phyloP scores from a whole-genome alignment of 805 yeast genomes.

The Yarrowia porcina region DNA sequence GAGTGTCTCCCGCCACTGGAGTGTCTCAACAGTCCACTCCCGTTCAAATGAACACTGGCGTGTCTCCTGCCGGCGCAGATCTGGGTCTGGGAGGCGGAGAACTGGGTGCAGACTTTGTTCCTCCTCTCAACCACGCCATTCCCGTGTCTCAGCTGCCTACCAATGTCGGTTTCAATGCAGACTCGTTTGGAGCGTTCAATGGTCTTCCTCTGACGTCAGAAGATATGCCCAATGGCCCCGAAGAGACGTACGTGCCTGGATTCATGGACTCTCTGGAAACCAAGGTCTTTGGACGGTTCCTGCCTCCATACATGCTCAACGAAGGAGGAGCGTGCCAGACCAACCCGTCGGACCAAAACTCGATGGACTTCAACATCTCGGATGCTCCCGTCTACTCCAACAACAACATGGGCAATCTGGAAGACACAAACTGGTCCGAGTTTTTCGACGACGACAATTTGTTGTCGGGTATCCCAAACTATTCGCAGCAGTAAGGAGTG shows the following conservation, averaged over 20 bases:
- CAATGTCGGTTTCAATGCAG: constrained; percentile 30
- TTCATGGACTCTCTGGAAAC: constrained; percentile 82
- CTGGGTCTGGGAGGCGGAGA: not conserved
- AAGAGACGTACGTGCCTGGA: constrained; percentile 59
- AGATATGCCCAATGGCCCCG: constrained; percentile 28
- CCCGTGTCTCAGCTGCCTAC: not conserved
- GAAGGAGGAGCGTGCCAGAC: not conserved
- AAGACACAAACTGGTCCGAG: constrained; percentile 19
- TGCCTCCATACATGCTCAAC: constrained; percentile 77
- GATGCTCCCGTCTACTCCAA: constrained; percentile 4
- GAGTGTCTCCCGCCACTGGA: not conserved
- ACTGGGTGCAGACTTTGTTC: not conserved
- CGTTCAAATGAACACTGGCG: not conserved
- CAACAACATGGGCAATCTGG: constrained; percentile 11
- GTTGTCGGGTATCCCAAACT: constrained; percentile 14
- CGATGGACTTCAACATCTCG: not conserved
- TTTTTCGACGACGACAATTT: constrained; percentile 19
- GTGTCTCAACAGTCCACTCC: not conserved
- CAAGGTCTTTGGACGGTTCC: constrained; percentile 75
- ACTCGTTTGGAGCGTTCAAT: constrained; percentile 16
- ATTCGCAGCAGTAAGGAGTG: not conserved
- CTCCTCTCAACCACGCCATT: constrained; percentile 23
- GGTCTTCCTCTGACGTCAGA: constrained; percentile 24
- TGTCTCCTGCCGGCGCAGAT: not conserved
- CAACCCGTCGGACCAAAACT: not conserved